Percentiles rank a stretch among this genome's conserved stretches.
Conservation (phyloP, 2,329 filamentous ascomycete genomes). For the Venturia carpophila region DNA sequence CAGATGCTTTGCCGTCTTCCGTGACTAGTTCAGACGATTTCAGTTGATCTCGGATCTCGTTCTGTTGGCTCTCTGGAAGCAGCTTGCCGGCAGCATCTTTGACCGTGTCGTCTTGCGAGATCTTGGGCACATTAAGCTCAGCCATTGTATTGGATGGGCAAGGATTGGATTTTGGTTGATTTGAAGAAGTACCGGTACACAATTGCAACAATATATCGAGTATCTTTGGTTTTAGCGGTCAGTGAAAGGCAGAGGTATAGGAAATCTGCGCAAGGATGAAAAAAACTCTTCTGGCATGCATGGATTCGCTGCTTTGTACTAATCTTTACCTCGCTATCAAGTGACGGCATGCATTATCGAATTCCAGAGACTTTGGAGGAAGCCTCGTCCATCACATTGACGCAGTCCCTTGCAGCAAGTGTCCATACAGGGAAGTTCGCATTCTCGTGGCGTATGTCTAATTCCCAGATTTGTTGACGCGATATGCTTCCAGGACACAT, state of each 20-base stretch:
- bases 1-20: slow-evolving; percentile 2
- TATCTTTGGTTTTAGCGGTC: background rate
- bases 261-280: background rate
- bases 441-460: background rate
- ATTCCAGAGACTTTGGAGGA: background rate
- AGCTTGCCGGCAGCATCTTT: slow-evolving; percentile 3
- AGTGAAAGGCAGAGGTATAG: background rate
- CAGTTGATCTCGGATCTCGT: background rate
- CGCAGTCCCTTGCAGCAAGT: background rate
- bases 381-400: background rate
- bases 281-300: background rate
- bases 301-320: background rate
- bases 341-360: background rate
- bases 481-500: background rate
- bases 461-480: background rate
- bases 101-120: background rate
- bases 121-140: background rate
- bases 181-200: background rate
- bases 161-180: background rate
- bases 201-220: background rate
- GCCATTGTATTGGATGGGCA: background rate
- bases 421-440: background rate
- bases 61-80: background rate
- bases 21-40: background rate
- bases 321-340: background rate